Evolutionary conservation across 2,329 filamentous ascomycete species (phyloP).

Genomic region (Hypoxylon sp.): DNA sequence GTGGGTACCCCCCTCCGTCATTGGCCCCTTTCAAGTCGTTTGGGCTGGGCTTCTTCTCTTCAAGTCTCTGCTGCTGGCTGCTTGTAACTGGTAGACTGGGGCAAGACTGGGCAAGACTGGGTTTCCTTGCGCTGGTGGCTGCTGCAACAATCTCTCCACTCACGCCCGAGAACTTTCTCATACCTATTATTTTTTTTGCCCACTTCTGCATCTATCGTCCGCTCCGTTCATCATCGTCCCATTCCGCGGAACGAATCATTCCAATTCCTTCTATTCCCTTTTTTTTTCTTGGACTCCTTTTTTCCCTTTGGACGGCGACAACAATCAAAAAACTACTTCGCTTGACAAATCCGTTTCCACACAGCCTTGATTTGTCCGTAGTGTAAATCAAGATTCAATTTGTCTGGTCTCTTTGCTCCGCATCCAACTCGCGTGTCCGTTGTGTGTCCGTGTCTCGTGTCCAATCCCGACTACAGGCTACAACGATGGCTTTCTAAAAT

Average conservation of each 20-base stretch:
- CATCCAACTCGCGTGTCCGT: slow-evolving; percentile 14
- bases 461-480: slow-evolving; percentile 12
- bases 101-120: no score
- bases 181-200: slow-evolving; percentile 36
- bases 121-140: slow-evolving; percentile 32
- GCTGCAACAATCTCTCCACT: slow-evolving; percentile 42
- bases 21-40: slow-evolving; percentile 36
- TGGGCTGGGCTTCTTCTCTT: slow-evolving; percentile 20
- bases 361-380: slow-evolving; percentile 14
- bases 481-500: slow-evolving; percentile 35
- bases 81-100: no score
- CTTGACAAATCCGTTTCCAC: slow-evolving; percentile 14
- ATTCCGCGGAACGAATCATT: slow-evolving; percentile 40
- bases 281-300: slow-evolving; percentile 29
- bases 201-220: slow-evolving; percentile 37
- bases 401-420: slow-evolving; percentile 7
- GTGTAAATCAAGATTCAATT: slow-evolving; percentile 34
- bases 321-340: slow-evolving; percentile 14
- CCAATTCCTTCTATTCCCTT: slow-evolving; percentile 31
- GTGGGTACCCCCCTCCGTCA: slow-evolving; percentile 22
- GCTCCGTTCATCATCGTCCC: slow-evolving; percentile 43
- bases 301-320: slow-evolving; percentile 19
- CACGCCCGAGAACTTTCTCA: slow-evolving; percentile 39
- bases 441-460: slow-evolving; percentile 21
- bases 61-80: background rate